Evolutionary conservation across 306 rosid species (phyloP).

Genomic region (Begonia loranthoides): DNA sequence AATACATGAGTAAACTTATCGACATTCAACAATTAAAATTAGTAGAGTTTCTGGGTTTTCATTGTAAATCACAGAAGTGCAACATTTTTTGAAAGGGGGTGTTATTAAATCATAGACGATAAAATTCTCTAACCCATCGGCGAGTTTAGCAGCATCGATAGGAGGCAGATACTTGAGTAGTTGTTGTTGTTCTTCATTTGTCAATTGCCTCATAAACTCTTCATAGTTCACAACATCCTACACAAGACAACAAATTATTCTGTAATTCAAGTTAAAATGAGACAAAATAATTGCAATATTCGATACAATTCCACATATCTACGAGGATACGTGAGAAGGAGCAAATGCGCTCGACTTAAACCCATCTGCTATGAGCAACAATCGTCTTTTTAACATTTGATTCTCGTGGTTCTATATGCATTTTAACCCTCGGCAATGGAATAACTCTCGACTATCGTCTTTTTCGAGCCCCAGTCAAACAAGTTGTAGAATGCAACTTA

Average conservation of each 20-base stretch:
- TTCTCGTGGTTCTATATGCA: too few species aligned
- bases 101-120: constrained; percentile 5
- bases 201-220: constrained; percentile 62
- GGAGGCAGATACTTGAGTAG: constrained; percentile 63
- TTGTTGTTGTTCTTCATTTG: constrained; percentile 74
- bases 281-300: background rate
- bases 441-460: too few species aligned
- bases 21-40: too few species aligned
- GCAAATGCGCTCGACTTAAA: background rate
- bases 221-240: constrained; percentile 68
- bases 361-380: background rate
- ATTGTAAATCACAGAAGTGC: too few species aligned
- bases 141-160: constrained; percentile 50
- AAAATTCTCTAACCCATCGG: constrained; percentile 56
- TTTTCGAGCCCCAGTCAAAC: too few species aligned
- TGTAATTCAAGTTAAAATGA: background rate
- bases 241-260: constrained; percentile 9
- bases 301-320: background rate
- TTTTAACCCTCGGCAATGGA: too few species aligned
- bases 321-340: background rate
- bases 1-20: too few species aligned
- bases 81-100: too few species aligned
- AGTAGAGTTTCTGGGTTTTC: too few species aligned
- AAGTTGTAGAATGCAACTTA: constrained; percentile 29
- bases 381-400: too few species aligned